A percentile compares a stretch with the other conserved stretches of the same genome.
Conservation (phyloP, 345 rosid genomes). For the Lepidium didymum region DNA sequence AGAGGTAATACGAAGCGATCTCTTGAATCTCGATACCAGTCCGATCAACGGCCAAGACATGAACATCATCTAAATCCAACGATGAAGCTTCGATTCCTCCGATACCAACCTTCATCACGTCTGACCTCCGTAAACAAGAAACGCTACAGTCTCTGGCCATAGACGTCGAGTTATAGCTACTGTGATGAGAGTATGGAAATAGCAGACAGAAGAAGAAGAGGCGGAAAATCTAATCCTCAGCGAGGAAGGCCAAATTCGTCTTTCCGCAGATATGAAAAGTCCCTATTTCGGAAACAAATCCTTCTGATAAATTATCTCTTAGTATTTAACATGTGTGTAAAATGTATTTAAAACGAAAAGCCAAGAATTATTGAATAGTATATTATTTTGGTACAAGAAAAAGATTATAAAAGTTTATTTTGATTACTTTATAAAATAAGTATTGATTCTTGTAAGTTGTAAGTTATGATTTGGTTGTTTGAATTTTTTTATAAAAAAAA, state of each 20-base stretch:
- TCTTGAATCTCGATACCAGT: no score
- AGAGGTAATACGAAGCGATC: no score
- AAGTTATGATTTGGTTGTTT: conserved; percentile 8
- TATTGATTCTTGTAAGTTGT: neutral
- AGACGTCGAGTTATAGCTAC: neutral
- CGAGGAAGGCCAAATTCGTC: no score
- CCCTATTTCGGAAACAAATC: no score
- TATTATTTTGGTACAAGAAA: neutral
- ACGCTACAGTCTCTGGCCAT: conserved; percentile 52
- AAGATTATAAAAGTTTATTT: neutral
- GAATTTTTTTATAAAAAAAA: no score
- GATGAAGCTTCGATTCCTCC: no score
- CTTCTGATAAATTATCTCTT: no score
- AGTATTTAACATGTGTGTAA: neutral
- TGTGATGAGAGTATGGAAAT: neutral
- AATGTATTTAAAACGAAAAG: neutral
- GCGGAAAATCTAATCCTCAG: neutral
- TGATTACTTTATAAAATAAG: neutral
- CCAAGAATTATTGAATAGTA: neutral
- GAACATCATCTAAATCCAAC: no score
- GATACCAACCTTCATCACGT: conserved; percentile 25
- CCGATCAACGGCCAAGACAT: no score
- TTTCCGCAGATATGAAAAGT: no score
- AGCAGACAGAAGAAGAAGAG: neutral
- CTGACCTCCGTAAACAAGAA: conserved; percentile 39